Evolutionary conservation across 805 yeast genomes (phyloP), one percentile per base, ranked within the genome.

Genomic region (Cyberlindnera misumaiensis): DNA sequence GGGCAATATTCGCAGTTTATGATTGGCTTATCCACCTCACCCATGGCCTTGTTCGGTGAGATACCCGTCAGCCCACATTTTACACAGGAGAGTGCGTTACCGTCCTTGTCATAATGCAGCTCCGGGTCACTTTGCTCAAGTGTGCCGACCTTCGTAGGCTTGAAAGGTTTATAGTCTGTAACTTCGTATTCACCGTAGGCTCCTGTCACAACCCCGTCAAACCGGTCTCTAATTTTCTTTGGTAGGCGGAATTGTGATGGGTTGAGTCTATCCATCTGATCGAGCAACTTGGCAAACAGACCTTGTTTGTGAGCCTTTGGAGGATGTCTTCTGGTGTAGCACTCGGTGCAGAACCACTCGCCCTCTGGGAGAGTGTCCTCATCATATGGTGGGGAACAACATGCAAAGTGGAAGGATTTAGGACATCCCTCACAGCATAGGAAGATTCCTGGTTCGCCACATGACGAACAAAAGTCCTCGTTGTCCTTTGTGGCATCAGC

Each of bases 361-460:
- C 83, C 96, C 34, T 82, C 94, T 0, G 97, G 97, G 7, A 86
- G 62, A 28, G 71, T 56, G 36, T 73, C 69, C 30, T 82, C 87
- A 48, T 82, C 86, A 26, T 81, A 62, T 0, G 98, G 97, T 3
- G 97, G 97, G 51, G 85, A 83, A 43, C 90, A 74, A 58, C 98
- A 90, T 5, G 84, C 69, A 55, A 93, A 87, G 56, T 90, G 98
- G 61, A 90, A 93, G 2, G 96, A 84, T 51, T 72, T 72, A 0
- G 97, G 96, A 60, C 98, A 90, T 2, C 84, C 70, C 51, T 90
- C 98, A 62, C 98, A 90, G 61, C 97, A 93, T 17, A 90, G 67
- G 51, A 90, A 88, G 20, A 84, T 71, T 11, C 98, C 98, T 0
- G 88, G 68, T 20, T 87, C 85, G 2, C 94, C 89, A 63, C 98